Conservation (phyloP, 2,329 filamentous ascomycete species). For the Monosporascus sp. region DNA sequence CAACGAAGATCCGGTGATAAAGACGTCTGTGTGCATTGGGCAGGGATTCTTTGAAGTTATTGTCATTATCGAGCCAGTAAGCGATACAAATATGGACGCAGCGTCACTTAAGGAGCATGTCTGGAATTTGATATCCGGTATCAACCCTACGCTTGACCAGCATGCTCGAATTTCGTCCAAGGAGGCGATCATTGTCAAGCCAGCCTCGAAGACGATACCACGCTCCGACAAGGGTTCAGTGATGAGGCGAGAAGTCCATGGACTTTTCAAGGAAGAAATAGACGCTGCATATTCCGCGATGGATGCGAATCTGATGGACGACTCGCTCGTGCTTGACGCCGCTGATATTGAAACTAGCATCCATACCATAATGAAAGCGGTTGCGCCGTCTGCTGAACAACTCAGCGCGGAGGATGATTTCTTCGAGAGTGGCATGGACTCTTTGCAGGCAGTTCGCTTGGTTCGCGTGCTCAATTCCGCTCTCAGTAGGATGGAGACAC, state of each 20-base stretch:
- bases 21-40: slow-evolving; percentile 10
- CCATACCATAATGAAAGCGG: slow-evolving; percentile 7
- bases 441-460: slow-evolving; percentile 21
- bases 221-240: slow-evolving; percentile 15
- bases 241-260: slow-evolving; percentile 9
- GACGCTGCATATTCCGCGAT: slow-evolving; percentile 13
- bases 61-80: slow-evolving; percentile 10
- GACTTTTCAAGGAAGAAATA: slow-evolving; percentile 14
- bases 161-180: slow-evolving; percentile 13
- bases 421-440: slow-evolving; percentile 25
- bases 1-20: slow-evolving; percentile 1
- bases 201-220: slow-evolving; percentile 7
- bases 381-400: slow-evolving; percentile 3
- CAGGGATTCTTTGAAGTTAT: slow-evolving; percentile 12
- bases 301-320: slow-evolving; percentile 2
- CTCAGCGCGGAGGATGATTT: slow-evolving; percentile 18
- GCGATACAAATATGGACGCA: neutral
- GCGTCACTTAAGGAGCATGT: slow-evolving; percentile 1
- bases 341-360: slow-evolving; percentile 7
- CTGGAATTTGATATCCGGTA: slow-evolving; percentile 6
- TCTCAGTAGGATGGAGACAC: neutral
- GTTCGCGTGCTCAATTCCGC: slow-evolving; percentile 9
- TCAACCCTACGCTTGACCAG: slow-evolving; percentile 9
- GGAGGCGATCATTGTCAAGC: slow-evolving; percentile 9
- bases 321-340: slow-evolving; percentile 2